Conservation (phyloP, 2,329 filamentous ascomycete genomes). For the Pseudopithomyces maydicus region DNA sequence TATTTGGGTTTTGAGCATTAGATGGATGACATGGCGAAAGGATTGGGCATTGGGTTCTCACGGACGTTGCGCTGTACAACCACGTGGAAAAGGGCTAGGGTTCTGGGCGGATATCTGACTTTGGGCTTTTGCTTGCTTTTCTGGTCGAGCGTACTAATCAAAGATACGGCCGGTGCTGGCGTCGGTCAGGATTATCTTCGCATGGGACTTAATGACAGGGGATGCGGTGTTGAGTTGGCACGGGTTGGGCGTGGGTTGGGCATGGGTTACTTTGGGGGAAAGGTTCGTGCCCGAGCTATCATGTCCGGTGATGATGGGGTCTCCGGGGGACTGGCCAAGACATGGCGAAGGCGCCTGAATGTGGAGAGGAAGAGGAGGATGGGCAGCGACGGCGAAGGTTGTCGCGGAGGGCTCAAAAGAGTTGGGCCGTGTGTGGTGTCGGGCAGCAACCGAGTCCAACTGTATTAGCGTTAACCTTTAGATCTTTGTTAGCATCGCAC, state of each 20-base stretch:
- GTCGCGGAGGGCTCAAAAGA: background rate
- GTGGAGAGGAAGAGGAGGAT: conserved; percentile 23
- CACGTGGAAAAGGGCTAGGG: conserved; percentile 17
- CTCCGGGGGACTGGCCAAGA: conserved; percentile 14
- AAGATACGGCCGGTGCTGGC: conserved; percentile 34
- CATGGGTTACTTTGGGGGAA: conserved; percentile 13
- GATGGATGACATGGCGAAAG: conserved; percentile 18
- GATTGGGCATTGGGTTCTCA: conserved; percentile 12
- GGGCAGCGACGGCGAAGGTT: conserved; percentile 12
- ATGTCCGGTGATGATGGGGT: conserved; percentile 19
- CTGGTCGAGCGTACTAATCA: conserved; percentile 28
- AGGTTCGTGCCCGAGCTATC: background rate
- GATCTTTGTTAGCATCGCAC: conserved; percentile 9
- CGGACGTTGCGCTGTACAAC: conserved; percentile 10
- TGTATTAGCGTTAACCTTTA: conserved; percentile 7
- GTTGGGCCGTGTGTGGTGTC: conserved; percentile 9
- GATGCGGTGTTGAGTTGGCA: conserved; percentile 1
- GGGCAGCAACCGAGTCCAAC: conserved; percentile 16
- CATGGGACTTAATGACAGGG: conserved; percentile 32
- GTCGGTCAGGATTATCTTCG: conserved; percentile 24
- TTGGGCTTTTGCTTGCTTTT: conserved; percentile 33
- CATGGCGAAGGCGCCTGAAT: conserved; percentile 8
- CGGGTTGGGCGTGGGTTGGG: conserved; percentile 16
- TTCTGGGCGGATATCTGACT: conserved; percentile 15
- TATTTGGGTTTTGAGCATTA: conserved; percentile 23